These are phyloP conservation scores for Emericellopsis terricola DNA, from an alignment of 495 filamentous ascomycete genomes.

Conservation along the genomic window DNA sequence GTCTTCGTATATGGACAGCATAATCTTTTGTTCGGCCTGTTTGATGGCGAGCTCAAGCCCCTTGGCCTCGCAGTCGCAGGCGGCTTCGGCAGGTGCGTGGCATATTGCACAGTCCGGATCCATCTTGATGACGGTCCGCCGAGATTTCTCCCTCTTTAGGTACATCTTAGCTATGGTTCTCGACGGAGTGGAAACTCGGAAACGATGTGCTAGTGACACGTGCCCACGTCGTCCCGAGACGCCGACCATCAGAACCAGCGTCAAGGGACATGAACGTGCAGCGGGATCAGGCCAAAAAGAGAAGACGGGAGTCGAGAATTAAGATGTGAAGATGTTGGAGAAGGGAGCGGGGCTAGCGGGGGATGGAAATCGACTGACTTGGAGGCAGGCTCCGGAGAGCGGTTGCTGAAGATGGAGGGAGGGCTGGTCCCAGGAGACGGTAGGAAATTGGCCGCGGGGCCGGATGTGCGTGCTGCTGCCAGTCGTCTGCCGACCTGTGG, in stretches of 20 bases:
- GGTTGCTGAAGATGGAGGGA: constrained; percentile 4
- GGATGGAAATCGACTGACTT: no score
- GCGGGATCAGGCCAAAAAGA: background rate
- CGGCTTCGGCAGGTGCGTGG: constrained; percentile 38
- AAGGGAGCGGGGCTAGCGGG: constrained; percentile 4
- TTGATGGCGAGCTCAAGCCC: constrained; percentile 45
- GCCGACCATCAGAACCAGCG: background rate
- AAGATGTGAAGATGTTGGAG: no score
- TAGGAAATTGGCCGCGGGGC: no score
- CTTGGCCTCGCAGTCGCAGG: constrained; percentile 53
- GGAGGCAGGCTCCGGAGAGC: constrained; percentile 2
- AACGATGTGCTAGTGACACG: no score
- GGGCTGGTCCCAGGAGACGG: constrained; percentile 5
- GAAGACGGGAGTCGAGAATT: background rate
- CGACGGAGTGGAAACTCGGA: no score
- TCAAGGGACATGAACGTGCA: background rate
- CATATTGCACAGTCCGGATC: constrained; percentile 59
- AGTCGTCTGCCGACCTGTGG: no score
- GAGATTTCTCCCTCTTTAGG: constrained; percentile 24
- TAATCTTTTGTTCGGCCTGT: constrained; percentile 45
- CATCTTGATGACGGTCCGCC: constrained; percentile 36
- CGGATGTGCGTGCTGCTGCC: no score
- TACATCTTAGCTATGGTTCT: constrained; percentile 29
- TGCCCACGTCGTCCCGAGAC: no score
- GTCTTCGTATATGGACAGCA: constrained; percentile 41